Evolutionary conservation across 2,329 filamentous ascomycete genomes (phyloP).

Genomic region (Penicillium sumatraense): DNA sequence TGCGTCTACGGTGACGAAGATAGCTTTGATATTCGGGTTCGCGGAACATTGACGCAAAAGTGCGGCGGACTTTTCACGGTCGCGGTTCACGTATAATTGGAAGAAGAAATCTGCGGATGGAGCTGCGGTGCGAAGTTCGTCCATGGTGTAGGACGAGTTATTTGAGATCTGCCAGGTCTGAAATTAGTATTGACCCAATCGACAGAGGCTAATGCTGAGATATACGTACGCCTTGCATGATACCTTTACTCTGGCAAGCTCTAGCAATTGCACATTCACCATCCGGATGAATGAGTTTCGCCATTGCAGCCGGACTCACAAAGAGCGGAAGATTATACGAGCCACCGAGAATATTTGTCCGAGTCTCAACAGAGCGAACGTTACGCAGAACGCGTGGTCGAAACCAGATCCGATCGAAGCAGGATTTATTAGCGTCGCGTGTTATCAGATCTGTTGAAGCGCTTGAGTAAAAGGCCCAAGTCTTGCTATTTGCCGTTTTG

Average conservation of each 20-base stretch:
- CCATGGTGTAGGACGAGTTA: conserved; percentile 62
- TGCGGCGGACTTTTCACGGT: conserved; percentile 54
- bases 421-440: conserved; percentile 57
- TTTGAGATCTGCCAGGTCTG: conserved; percentile 55
- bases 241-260: conserved; percentile 56
- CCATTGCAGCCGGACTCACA: conserved; percentile 68
- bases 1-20: conserved; percentile 61
- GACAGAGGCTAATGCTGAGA: too few relatives aligned
- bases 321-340: conserved; percentile 63
- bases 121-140: conserved; percentile 56
- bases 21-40: conserved; percentile 49
- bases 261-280: conserved; percentile 65
- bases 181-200: too few relatives aligned
- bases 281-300: conserved; percentile 64
- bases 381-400: conserved; percentile 63
- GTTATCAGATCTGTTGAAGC: conserved; percentile 68
- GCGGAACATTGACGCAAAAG: conserved; percentile 50
- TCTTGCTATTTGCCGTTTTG: conserved; percentile 61
- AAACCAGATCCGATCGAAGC: conserved; percentile 62
- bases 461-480: conserved; percentile 72
- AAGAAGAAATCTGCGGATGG: conserved; percentile 54
- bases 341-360: conserved; percentile 60
- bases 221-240: conserved; percentile 58
- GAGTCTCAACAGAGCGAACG: conserved; percentile 58
- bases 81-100: conserved; percentile 60